phyloP scores from a whole-genome alignment of 495 filamentous ascomycete genomes.

The Darksidea phi region DNA sequence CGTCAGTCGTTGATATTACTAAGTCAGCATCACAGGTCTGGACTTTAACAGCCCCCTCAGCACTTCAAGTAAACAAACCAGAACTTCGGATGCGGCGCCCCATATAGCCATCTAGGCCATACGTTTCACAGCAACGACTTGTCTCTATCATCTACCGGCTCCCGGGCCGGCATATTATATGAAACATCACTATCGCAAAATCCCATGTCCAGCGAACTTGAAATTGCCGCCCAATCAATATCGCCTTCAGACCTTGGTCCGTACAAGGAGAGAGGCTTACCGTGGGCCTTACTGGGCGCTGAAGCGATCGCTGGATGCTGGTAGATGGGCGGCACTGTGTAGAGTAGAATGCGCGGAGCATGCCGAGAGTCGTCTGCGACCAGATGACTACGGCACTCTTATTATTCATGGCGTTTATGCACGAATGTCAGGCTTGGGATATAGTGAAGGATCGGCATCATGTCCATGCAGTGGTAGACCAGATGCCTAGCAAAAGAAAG shows the following conservation, averaged over 20 bases:
- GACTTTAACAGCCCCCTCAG: slow-evolving; percentile 2
- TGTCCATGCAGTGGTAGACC: slow-evolving; percentile 9
- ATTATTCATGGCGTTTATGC: slow-evolving; percentile 17
- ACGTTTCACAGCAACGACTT: slow-evolving; percentile 10
- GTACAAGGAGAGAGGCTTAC: neutral
- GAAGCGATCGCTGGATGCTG: neutral
- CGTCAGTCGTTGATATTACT: neutral
- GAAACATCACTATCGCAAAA: slow-evolving; percentile 5
- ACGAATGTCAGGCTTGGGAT: slow-evolving; percentile 23
- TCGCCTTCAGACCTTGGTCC: neutral
- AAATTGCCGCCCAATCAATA: slow-evolving; percentile 20
- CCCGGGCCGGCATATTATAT: slow-evolving; percentile 34
- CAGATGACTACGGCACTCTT: slow-evolving; percentile 26
- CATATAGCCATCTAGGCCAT: slow-evolving; percentile 7
- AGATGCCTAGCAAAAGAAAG: neutral
- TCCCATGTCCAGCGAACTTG: neutral
- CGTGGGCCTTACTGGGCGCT: slow-evolving; percentile 15
- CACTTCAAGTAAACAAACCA: slow-evolving; percentile 5
- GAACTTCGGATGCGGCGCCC: neutral
- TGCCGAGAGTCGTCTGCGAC: slow-evolving; percentile 13
- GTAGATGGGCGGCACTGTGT: slow-evolving; percentile 1
- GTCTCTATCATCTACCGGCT: neutral
- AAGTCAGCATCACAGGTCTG: slow-evolving; percentile 8
- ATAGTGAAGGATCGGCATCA: slow-evolving; percentile 20
- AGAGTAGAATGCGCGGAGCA: slow-evolving; percentile 24